phyloP scores from a whole-genome alignment of 2,329 filamentous ascomycete species.

The Colletotrichum graminicola region DNA sequence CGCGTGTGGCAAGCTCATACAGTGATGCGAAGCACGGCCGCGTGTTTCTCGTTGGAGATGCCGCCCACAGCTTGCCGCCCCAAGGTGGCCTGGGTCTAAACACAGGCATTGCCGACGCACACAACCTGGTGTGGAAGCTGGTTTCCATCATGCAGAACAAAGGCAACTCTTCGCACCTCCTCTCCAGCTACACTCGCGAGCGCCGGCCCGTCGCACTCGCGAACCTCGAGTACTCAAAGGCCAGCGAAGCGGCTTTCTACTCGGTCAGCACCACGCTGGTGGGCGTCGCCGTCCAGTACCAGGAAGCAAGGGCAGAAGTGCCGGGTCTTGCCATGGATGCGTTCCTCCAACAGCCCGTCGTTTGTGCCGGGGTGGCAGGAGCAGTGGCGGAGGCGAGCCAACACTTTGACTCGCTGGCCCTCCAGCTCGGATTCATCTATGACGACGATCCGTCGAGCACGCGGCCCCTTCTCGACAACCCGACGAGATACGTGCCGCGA shows the following conservation, averaged over 20 bases:
- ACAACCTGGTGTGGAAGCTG: conserved; percentile 66
- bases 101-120: conserved; percentile 68
- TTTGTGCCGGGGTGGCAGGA: conserved; percentile 9
- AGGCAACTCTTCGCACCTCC: conserved; percentile 3
- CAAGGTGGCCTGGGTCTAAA: conserved; percentile 71
- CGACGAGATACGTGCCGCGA: conserved; percentile 19
- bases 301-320: conserved; percentile 7
- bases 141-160: conserved; percentile 11
- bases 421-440: conserved; percentile 33
- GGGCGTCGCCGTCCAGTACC: conserved; percentile 21
- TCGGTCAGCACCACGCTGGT: conserved; percentile 29
- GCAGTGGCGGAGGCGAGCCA: conserved; percentile 30
- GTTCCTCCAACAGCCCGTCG: conserved; percentile 16
- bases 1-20: conserved; percentile 27
- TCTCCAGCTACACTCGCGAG: conserved; percentile 27
- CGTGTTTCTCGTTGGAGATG: conserved; percentile 63
- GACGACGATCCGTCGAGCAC: conserved; percentile 11
- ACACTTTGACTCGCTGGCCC: conserved; percentile 34
- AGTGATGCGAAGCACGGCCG: conserved; percentile 46
- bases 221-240: conserved; percentile 36
- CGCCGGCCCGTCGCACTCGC: conserved; percentile 30
- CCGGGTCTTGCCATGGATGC: conserved; percentile 23
- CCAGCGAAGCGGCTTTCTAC: conserved; percentile 35
- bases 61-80: conserved; percentile 68
- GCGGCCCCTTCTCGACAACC: conserved; percentile 18